These are phyloP conservation scores for Silene uniflora DNA, from an alignment of 148 eudicot genomes.

Conservation along the genomic window DNA sequence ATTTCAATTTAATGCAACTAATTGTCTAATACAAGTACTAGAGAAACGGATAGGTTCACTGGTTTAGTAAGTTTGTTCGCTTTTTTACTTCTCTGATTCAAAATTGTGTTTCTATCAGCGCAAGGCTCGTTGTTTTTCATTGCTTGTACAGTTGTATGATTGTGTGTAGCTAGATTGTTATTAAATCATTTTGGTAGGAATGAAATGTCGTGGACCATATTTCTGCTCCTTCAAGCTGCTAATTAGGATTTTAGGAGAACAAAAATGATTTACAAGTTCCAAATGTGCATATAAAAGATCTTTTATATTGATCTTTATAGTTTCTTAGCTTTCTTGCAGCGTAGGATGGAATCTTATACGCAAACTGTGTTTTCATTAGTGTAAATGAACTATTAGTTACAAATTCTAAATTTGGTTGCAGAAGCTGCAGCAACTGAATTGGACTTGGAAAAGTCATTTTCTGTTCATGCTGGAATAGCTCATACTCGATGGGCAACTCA, in stretches of 20 bases:
- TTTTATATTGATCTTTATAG: neutral
- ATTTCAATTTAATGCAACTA: neutral
- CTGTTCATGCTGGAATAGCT: conserved; percentile 88
- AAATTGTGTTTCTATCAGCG: neutral
- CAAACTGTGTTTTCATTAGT: neutral
- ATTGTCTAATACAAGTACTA: neutral
- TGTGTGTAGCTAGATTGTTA: neutral
- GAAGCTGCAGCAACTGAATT: conserved; percentile 69
- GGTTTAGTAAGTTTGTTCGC: neutral
- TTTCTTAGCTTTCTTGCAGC: too few species aligned
- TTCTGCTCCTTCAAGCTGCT: neutral
- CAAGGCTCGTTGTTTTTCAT: neutral
- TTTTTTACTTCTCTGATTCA: neutral
- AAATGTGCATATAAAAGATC: neutral
- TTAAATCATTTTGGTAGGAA: neutral
- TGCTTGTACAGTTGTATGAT: neutral
- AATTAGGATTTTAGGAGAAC: neutral
- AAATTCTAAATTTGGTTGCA: conserved; percentile 28
- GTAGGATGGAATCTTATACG: neutral
- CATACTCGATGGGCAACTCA: conserved; percentile 99
- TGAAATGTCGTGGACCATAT: neutral
- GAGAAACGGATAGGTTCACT: neutral
- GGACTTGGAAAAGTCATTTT: conserved; percentile 80
- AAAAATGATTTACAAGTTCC: neutral
- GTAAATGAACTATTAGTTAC: neutral